A percentile compares a stretch with the other conserved stretches of the same genome.
These are phyloP conservation scores for Verticillium nubilum DNA, from an alignment of 2,329 filamentous ascomycete species.

Conservation along the genomic window DNA sequence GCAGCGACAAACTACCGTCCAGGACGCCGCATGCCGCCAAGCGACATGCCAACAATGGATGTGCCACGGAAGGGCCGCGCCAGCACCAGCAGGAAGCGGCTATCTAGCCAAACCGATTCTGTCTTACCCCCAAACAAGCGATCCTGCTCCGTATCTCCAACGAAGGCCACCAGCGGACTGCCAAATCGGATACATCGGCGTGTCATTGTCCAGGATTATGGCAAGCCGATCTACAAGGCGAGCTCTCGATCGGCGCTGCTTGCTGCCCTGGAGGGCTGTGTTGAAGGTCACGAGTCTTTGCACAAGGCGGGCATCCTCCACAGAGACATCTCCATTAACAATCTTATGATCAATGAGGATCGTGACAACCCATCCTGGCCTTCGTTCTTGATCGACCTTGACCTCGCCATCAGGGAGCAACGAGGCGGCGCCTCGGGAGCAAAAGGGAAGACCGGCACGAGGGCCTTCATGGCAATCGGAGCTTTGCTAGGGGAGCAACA, in stretches of 20 bases:
- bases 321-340: constrained; percentile 37
- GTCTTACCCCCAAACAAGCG: constrained; percentile 23
- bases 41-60: background rate
- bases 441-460: constrained; percentile 35
- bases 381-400: constrained; percentile 37
- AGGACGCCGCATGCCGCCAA: constrained; percentile 15
- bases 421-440: constrained; percentile 27
- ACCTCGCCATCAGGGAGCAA: constrained; percentile 26
- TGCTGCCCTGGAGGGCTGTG: constrained; percentile 27
- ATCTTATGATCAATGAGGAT: constrained; percentile 42
- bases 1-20: constrained; percentile 20
- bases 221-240: constrained; percentile 34
- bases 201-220: constrained; percentile 32
- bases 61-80: constrained; percentile 14
- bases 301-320: constrained; percentile 31
- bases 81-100: constrained; percentile 19
- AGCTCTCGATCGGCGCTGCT: constrained; percentile 30
- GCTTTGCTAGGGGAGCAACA: constrained; percentile 33
- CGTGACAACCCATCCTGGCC: constrained; percentile 28
- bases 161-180: constrained; percentile 14
- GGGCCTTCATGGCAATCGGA: constrained; percentile 40
- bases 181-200: constrained; percentile 33
- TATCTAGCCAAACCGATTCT: constrained; percentile 18
- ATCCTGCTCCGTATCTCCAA: constrained; percentile 20
- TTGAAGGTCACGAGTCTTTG: constrained; percentile 30